A percentile compares a stretch with the other conserved stretches of the same genome.
Evolutionary conservation across 2,329 filamentous ascomycete species (phyloP).

Genomic region (Chaetomiaceae sp.): DNA sequence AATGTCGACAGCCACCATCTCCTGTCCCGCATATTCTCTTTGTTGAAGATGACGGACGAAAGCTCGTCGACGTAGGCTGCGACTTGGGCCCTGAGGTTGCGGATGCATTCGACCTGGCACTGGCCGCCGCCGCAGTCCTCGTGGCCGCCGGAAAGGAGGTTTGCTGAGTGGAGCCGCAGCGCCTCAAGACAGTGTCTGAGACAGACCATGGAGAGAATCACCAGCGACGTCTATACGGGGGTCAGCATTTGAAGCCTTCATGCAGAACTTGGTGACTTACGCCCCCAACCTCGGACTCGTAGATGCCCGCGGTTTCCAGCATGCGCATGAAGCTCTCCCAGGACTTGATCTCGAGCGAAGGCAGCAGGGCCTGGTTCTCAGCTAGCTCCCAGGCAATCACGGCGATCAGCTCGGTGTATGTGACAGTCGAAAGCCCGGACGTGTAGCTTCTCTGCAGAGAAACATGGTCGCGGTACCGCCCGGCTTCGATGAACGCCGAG

Average conservation of each 20-base stretch:
- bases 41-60: conserved; percentile 31
- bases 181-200: conserved; percentile 30
- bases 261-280: conserved; percentile 1
- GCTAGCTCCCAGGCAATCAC: conserved; percentile 32
- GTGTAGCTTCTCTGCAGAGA: conserved; percentile 23
- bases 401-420: conserved; percentile 31
- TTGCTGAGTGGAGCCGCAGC: conserved; percentile 26
- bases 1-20: conserved; percentile 33
- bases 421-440: conserved; percentile 17
- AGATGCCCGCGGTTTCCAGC: conserved; percentile 29
- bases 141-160: conserved; percentile 25
- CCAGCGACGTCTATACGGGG: conserved; percentile 25
- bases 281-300: conserved; percentile 30
- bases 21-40: conserved; percentile 31
- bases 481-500: conserved; percentile 27
- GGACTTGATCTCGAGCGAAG: conserved; percentile 28
- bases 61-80: conserved; percentile 31
- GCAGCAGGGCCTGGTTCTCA: conserved; percentile 26
- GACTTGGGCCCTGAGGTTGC: conserved; percentile 25
- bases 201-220: conserved; percentile 29
- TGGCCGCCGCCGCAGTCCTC: conserved; percentile 26
- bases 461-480: conserved; percentile 27
- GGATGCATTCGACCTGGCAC: conserved; percentile 29
- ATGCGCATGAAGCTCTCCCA: conserved; percentile 29
- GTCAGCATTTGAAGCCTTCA: background rate